phyloP scores from a whole-genome alignment of 805 yeast genomes.

The Wickerhamomyces ciferrii region DNA sequence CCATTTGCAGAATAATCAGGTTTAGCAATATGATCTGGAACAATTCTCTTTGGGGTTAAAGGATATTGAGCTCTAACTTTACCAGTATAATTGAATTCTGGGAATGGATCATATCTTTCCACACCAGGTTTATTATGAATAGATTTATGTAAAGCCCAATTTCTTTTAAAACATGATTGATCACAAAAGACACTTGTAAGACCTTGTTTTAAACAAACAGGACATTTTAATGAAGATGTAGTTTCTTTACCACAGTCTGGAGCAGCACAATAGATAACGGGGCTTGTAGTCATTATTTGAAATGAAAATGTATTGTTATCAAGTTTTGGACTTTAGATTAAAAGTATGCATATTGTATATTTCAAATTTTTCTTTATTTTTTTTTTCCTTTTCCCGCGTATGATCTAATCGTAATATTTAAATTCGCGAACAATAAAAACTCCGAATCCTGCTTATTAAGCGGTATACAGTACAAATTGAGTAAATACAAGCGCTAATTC shows the following conservation, averaged over 20 bases:
- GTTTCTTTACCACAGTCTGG: conserved; percentile 84
- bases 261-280: conserved; percentile 51
- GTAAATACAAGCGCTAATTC: not conserved
- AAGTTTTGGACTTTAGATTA: no score
- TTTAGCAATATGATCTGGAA: conserved; percentile 64
- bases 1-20: conserved; percentile 89
- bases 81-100: conserved; percentile 72
- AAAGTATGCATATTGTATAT: no score
- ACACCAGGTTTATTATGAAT: conserved; percentile 61
- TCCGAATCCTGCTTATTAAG: not conserved
- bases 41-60: conserved; percentile 58
- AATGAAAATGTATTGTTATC: no score
- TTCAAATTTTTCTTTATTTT: not conserved
- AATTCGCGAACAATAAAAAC: not conserved
- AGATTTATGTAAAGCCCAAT: conserved; percentile 70
- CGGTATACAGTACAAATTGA: not conserved
- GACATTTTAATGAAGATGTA: conserved; percentile 75
- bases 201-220: conserved; percentile 78
- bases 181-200: conserved; percentile 66
- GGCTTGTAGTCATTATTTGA: not conserved
- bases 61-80: conserved; percentile 77
- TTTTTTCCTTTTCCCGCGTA: not conserved
- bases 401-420: no score
- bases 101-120: conserved; percentile 81
- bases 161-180: conserved; percentile 74